Evolutionary conservation across 768 basidiomycete genomes (phyloP).

Genomic region (Lentinus brumalis): DNA sequence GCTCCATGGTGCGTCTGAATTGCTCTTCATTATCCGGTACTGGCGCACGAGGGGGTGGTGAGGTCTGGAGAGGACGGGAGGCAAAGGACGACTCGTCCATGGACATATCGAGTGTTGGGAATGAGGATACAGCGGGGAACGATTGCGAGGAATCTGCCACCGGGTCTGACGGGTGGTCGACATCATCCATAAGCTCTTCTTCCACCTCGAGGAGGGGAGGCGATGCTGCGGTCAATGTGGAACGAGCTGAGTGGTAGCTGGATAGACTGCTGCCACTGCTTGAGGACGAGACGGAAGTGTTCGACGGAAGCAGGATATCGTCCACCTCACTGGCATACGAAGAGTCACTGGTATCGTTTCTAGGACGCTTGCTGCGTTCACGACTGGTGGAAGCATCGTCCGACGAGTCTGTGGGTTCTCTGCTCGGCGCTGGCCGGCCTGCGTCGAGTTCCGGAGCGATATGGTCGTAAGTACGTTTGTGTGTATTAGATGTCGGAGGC

Average conservation of each 20-base stretch:
- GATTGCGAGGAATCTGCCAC: not conserved
- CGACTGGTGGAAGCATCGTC: not conserved
- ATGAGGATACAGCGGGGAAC: not conserved
- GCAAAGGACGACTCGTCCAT: not conserved
- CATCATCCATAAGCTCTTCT: not conserved
- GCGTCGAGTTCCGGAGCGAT: constrained; percentile 6
- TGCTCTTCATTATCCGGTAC: not conserved
- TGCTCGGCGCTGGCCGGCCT: not conserved
- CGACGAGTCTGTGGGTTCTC: not conserved
- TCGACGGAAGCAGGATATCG: constrained; percentile 3
- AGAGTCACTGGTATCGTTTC: constrained; percentile 14
- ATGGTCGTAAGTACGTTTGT: constrained; percentile 20
- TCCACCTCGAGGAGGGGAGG: not conserved
- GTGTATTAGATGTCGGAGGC: not conserved
- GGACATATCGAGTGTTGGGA: not conserved
- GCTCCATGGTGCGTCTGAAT: constrained; percentile 7
- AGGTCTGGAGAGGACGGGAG: not conserved
- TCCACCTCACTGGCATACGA: constrained; percentile 12
- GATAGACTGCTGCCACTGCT: constrained; percentile 11
- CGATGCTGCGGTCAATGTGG: constrained; percentile 1
- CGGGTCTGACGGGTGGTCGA: not conserved
- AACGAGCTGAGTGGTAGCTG: constrained; percentile 19
- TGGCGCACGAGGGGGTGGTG: not conserved
- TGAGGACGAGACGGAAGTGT: constrained; percentile 6
- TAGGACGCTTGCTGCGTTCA: constrained; percentile 18